Base-by-base conservation (phyloP, 352 stramenopile genomes). In the Globisporangium canariense region DNA sequence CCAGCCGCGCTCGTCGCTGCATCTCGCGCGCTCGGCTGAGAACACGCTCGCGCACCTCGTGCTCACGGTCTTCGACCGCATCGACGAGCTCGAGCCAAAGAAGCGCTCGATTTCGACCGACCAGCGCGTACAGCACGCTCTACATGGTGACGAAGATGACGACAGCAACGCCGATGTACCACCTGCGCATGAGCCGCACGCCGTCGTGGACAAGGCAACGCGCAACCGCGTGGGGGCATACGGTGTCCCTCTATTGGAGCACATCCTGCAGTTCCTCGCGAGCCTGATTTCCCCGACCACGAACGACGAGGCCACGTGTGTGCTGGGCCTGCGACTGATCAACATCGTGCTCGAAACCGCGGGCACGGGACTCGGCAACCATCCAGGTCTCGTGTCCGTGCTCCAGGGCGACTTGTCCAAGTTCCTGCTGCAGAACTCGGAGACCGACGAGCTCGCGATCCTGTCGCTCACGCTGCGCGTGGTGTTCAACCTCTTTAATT, bases 401-500 rank as follows among this genome's bases (percentile, higher is more conserved):
- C 63, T 94, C 4, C 88, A 97, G 59, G 96, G 97, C 66, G 95
- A 99, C 73, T 67, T 99, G 54, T 99, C 96, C 76, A 98, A 98
- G 68, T 97, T 97, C 70, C 71, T 99, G 54, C 80, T 99, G 60
- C 90, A 98, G 62, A 97, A 98, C 67, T 98, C 89, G 30, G 91
- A 98, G 76, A 98, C 95, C 8, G 86, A 97, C 13, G 97, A 99
- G 69, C 83, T 99, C 16, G 76, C 78, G 25, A 97, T 99, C 64
- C 64, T 92, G 13, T 92, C 82, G 38, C 74, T 93, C 16, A 98
- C 94, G 43, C 80, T 99, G 41, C 87, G 98, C 38, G 97, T 99
- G 11, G 97, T 99, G 62, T 99, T 99, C 66, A 99, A 99, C 72
- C 81, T 99, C 13, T 99, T 99, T 78, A 98, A 99, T 70, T 98